A percentile compares a stretch with the other conserved stretches of the same genome.
phyloP scores from a whole-genome alignment of 148 eudicot genomes.

The Selenicereus undatus region DNA sequence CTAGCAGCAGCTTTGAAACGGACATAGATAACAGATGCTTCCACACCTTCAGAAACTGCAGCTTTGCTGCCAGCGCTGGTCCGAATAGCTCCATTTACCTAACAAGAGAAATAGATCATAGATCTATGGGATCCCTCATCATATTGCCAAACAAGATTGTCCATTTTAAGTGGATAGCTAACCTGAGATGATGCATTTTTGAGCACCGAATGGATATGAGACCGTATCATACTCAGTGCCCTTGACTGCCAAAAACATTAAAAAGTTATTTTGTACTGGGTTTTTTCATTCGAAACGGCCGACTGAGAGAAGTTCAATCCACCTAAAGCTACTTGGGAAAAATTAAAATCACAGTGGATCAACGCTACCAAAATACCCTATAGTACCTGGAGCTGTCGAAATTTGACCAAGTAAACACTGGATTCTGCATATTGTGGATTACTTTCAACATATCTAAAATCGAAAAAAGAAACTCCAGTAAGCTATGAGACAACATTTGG shows the following conservation, averaged over 20 bases:
- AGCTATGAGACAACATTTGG: background rate
- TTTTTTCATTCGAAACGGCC: background rate
- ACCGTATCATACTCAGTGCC: conserved; percentile 85
- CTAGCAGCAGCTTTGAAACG: conserved; percentile 98
- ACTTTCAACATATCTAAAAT: conserved; percentile 81
- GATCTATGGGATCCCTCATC: conserved; percentile 3
- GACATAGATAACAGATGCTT: conserved; percentile 91
- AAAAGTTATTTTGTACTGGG: background rate
- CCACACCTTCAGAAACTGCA: conserved; percentile 88
- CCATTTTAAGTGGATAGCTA: conserved; percentile 6
- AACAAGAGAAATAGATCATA: conserved; percentile 19
- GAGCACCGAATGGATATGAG: conserved; percentile 79
- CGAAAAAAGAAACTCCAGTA: conserved; percentile 3
- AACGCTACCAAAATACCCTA: background rate
- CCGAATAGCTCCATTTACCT: conserved; percentile 78
- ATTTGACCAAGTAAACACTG: conserved; percentile 90
- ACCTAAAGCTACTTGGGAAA: background rate
- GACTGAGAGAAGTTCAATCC: background rate
- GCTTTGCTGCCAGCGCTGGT: conserved; percentile 58
- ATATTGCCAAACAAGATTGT: background rate
- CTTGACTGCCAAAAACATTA: conserved; percentile 66
- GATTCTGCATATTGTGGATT: conserved; percentile 99
- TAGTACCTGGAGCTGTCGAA: conserved; percentile 93
- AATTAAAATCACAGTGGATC: background rate
- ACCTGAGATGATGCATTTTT: conserved; percentile 94